Evolutionary conservation across 495 filamentous ascomycete genomes (phyloP), one percentile per base, ranked within the genome.

Genomic region (Physcia stellaris): DNA sequence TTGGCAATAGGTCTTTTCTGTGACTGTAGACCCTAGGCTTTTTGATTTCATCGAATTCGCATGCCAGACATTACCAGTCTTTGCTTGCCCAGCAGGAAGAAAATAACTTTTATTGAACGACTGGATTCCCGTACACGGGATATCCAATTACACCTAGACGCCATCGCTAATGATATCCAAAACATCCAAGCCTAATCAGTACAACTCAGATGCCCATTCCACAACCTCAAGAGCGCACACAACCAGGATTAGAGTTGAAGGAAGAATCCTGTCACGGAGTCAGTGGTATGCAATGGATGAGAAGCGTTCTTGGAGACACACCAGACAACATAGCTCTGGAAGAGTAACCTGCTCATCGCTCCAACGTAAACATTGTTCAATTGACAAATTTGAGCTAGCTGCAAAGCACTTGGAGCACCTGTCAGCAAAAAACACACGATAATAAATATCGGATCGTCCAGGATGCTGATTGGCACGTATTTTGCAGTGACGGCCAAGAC

Each of bases 311-410:
- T n/a, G n/a, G n/a, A 41, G 24, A 68, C 76, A 60, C 69, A 86
- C 82, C 85, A 94, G 43, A 93, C 76, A 16, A 98, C 90, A 50
- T 98, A 98, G 62, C 88, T 94, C 68, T 94, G 87, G 70, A 96
- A 93, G 15, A 96, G 61, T 32, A 98, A 65, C 54, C 76, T 86
- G 19, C 83, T 80, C 86, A 98, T 96, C 24, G 86, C 83, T 19
- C 77, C 73, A 60, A 95, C 84, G 56, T 83, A 98, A 10, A 96
- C 92, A 41, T 79, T 81, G 56, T 98, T 98, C 59, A 96, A 84
- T 66, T 96, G 92, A 62, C 90, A 98, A 42, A 98, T 98, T 62
- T 98, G 90, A 5, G 92, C 86, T 48, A 98, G 63, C 56, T 98
- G 90, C 46, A 98, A 67, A 22, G 90, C 90, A 43, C 84, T 94